Evolutionary conservation across 371 early-diverging fungal species (phyloP), one percentile per base, ranked within the genome.

Genomic region (Syncephalastrum monosporum): DNA sequence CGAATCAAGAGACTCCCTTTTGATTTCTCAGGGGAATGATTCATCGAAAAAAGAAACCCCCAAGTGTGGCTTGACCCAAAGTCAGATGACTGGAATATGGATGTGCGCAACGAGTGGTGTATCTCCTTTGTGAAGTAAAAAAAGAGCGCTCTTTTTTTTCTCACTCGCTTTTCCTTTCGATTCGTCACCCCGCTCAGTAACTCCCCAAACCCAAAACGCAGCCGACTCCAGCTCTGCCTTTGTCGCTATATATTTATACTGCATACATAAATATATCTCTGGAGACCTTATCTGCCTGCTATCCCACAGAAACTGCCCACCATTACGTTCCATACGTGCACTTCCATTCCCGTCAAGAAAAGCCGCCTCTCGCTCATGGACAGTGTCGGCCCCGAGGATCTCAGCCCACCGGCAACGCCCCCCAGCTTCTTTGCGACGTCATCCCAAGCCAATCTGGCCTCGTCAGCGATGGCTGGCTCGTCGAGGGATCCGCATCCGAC

Each of bases 381-480:
- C 56, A 55, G 65, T 43, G 62, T 59, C 55, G 57, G 61, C 47
- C 60, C 67, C 25, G 74, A 77, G 51, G 73, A 77, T 55, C 69
- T 77, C 25, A 71, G 72, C 38, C 77, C 77, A 62, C 77, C 77
- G 43, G 77, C 77, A 5, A 77, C 77, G 21, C 77, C 77, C n/a
- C 77, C 77, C 21, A 74, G 63, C 14, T 74, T 69, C 43, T 65
- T 63, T 55, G 53, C 50, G 15, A 49, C 53, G 42, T 51, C 60
- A 41, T 59, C 68, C 19, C 45, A 59, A 25, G 33, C 60, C 14
- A 53, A 56, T 15, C 38, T 33, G 38, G 10, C 38, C 5, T 33
- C 38, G 38, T 33, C 38, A 2, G 7, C 29, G 29, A 7, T 33
- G 5, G 38, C 38, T 33, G 38, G 38, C 38, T 33, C 38, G 38